Conservation (phyloP, 192 early-diverging fungal species). For the Thamnidium elegans region DNA sequence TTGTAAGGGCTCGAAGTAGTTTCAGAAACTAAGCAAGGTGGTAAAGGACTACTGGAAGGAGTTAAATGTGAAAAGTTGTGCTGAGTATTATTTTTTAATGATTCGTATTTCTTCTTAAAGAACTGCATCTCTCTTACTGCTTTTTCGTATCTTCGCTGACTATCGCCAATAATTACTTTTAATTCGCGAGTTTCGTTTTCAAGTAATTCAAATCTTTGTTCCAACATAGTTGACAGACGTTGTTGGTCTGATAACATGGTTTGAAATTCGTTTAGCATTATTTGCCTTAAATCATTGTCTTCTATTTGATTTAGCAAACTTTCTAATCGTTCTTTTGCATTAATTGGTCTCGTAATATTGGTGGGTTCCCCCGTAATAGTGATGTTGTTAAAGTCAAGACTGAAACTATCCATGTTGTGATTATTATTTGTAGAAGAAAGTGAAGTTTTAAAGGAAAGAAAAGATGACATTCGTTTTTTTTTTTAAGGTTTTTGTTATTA, state of each 20-base stretch:
- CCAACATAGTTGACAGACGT: conserved; percentile 8
- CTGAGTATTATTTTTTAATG: not conserved
- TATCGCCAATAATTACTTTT: conserved; percentile 1
- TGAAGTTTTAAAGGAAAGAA: not conserved
- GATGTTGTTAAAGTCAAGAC: not conserved
- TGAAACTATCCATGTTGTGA: not conserved
- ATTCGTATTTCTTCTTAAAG: conserved; percentile 33
- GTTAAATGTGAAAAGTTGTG: not conserved
- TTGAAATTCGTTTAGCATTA: conserved; percentile 12
- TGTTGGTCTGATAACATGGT: conserved; percentile 18
- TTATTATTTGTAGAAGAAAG: not conserved
- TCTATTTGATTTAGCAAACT: conserved; percentile 1
- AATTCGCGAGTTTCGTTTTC: conserved; percentile 20
- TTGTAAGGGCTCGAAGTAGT: not conserved
- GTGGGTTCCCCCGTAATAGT: not conserved
- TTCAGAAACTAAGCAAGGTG: not conserved
- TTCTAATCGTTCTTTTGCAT: conserved; percentile 4
- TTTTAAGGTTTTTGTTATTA: not conserved
- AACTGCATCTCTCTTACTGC: conserved; percentile 40
- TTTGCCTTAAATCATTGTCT: conserved; percentile 1
- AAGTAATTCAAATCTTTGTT: conserved; percentile 1
- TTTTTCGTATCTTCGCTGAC: conserved; percentile 36
- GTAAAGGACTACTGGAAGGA: not conserved
- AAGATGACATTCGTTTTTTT: not conserved
- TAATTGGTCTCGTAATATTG: not conserved